Conservation (phyloP, 306 rosid species). For the Arachis hypogaea region DNA sequence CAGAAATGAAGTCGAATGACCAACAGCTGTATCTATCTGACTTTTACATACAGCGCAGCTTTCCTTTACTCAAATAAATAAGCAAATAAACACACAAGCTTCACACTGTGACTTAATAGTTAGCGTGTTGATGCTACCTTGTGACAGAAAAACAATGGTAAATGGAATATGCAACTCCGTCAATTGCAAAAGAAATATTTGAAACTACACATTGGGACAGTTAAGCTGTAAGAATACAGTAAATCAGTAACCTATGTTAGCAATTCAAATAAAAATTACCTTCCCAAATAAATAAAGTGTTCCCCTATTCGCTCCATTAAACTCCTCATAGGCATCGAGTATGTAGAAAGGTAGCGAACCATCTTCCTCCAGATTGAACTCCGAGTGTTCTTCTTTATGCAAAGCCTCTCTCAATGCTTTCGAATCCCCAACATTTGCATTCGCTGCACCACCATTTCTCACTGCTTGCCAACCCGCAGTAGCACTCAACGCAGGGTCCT, state of each 20-base stretch:
- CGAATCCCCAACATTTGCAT: slow-evolving; percentile 32
- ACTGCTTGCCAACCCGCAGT: slow-evolving; percentile 80
- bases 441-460: slow-evolving; percentile 55
- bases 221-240: too few relatives aligned
- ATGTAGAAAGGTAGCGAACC: slow-evolving; percentile 77
- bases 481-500: slow-evolving; percentile 65
- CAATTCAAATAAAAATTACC: slow-evolving; percentile 48
- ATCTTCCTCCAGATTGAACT: slow-evolving; percentile 63
- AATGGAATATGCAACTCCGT: slow-evolving; percentile 12
- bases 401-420: slow-evolving; percentile 41
- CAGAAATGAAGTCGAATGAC: neutral
- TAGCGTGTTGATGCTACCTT: slow-evolving; percentile 1
- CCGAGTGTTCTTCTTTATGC: slow-evolving; percentile 44
- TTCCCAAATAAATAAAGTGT: slow-evolving; percentile 88
- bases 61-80: neutral
- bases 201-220: neutral
- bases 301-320: slow-evolving; percentile 76
- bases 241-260: neutral
- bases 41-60: slow-evolving; percentile 1
- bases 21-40: neutral
- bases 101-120: neutral
- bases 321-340: slow-evolving; percentile 88
- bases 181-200: neutral
- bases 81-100: neutral
- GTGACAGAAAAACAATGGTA: neutral